phyloP scores from a whole-genome alignment of 352 stramenopile genomes.

The Thalassiosira allenii region DNA sequence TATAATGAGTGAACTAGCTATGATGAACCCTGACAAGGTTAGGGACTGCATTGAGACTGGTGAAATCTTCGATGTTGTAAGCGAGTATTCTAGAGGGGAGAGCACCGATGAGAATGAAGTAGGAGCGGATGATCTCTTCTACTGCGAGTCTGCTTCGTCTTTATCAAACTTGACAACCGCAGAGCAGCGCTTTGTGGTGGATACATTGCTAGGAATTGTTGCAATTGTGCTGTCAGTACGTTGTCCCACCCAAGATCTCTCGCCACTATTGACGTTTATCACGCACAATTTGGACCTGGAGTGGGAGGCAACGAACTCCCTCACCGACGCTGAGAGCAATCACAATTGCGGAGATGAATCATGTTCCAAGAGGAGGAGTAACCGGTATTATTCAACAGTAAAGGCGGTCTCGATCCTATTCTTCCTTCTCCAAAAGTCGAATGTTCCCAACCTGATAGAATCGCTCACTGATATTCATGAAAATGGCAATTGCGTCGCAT shows the following conservation, averaged over 20 bases:
- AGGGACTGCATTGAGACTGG: conserved; percentile 71
- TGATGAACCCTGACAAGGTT: conserved; percentile 76
- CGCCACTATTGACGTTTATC: conserved; percentile 73
- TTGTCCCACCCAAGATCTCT: conserved; percentile 58
- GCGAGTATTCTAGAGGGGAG: conserved; percentile 58
- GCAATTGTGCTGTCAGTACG: conserved; percentile 63
- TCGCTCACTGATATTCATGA: conserved; percentile 70
- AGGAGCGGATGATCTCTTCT: conserved; percentile 9
- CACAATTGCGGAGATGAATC: background rate
- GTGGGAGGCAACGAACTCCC: conserved; percentile 48
- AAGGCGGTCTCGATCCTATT: conserved; percentile 71
- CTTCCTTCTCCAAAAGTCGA: conserved; percentile 71
- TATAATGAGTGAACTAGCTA: conserved; percentile 69
- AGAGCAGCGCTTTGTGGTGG: conserved; percentile 66
- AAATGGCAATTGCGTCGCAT: conserved; percentile 63
- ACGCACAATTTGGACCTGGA: conserved; percentile 74
- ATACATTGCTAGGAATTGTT: conserved; percentile 78
- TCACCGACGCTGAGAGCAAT: conserved; percentile 28
- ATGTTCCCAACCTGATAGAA: conserved; percentile 64
- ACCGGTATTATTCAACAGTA: conserved; percentile 38
- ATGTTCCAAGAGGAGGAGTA: background rate
- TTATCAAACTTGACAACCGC: conserved; percentile 27
- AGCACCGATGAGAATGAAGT: conserved; percentile 23
- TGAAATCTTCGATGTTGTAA: conserved; percentile 68
- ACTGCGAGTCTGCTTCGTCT: conserved; percentile 9